Evolutionary conservation across 2,329 filamentous ascomycete genomes (phyloP).

Genomic region (Aureobasidium zeae): DNA sequence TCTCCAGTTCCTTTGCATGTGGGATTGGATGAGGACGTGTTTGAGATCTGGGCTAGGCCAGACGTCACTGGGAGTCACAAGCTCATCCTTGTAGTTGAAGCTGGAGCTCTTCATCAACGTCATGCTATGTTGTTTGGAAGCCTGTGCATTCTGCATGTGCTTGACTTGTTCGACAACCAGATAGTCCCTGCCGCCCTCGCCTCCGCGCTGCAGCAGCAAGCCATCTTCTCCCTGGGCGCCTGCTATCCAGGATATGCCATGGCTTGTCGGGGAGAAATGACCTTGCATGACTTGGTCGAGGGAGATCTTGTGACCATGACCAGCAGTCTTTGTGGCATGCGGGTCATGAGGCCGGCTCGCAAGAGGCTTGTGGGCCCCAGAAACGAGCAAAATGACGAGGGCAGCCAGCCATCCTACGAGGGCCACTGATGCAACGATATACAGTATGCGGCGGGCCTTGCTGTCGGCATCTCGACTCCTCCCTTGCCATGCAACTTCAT

Average conservation of each 20-base stretch:
- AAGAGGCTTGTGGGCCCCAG: constrained; percentile 56
- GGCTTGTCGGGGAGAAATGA: constrained; percentile 53
- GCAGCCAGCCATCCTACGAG: constrained; percentile 60
- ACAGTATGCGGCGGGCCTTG: constrained; percentile 53
- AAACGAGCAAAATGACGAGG: constrained; percentile 56
- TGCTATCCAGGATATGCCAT: constrained; percentile 67
- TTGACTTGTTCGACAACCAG: constrained; percentile 81
- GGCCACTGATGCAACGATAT: constrained; percentile 53
- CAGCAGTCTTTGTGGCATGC: constrained; percentile 50
- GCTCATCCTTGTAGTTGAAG: constrained; percentile 52
- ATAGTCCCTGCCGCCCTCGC: constrained; percentile 55
- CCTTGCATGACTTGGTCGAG: constrained; percentile 61
- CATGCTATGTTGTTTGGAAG: constrained; percentile 44
- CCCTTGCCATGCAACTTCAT: constrained; percentile 35
- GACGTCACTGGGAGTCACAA: constrained; percentile 50
- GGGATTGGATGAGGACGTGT: constrained; percentile 73
- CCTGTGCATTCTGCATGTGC: constrained; percentile 36
- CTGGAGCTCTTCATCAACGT: constrained; percentile 63
- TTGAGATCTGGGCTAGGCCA: constrained; percentile 76
- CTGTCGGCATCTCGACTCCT: constrained; percentile 48
- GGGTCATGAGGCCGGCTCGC: constrained; percentile 60
- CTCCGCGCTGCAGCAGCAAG: constrained; percentile 65
- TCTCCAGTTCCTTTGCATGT: constrained; percentile 69
- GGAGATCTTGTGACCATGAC: constrained; percentile 62
- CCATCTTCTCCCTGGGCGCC: constrained; percentile 73